These are phyloP conservation scores for Angophora floribunda DNA, from an alignment of 345 rosid species.

Conservation along the genomic window DNA sequence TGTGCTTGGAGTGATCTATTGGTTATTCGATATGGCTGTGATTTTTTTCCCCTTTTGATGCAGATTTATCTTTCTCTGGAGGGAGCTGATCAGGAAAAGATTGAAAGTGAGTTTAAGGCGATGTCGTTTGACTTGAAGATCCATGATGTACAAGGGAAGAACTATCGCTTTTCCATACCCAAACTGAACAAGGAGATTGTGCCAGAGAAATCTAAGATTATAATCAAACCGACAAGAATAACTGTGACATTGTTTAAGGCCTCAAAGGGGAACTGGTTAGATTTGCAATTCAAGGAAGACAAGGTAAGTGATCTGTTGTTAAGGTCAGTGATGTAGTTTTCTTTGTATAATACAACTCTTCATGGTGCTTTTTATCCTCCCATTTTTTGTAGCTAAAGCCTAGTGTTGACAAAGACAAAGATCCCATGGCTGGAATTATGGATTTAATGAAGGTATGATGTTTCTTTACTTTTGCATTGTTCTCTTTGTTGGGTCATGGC, in stretches of 20 bases:
- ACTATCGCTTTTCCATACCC: conserved; percentile 57
- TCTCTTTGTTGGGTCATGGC: background rate
- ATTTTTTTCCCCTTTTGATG: background rate
- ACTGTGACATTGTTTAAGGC: conserved; percentile 59
- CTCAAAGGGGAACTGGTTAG: conserved; percentile 82
- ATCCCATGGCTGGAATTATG: conserved; percentile 99
- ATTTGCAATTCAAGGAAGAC: conserved; percentile 81
- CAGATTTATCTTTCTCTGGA: conserved; percentile 78
- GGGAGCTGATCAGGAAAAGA: conserved; percentile 65
- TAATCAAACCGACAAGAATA: conserved; percentile 70
- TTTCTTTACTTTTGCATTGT: background rate
- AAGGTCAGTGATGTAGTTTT: background rate
- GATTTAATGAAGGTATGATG: conserved; percentile 75
- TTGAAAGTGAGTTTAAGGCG: conserved; percentile 61
- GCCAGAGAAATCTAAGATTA: conserved; percentile 71
- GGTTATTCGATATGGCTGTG: background rate
- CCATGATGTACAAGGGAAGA: conserved; percentile 79
- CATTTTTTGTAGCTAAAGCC: conserved; percentile 59
- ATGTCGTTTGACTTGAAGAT: conserved; percentile 61
- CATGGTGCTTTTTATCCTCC: background rate
- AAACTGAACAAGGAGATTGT: conserved; percentile 69
- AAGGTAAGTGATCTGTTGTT: conserved; percentile 38
- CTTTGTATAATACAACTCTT: background rate
- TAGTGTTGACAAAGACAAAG: conserved; percentile 52
- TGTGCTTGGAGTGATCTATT: background rate